These are phyloP conservation scores for Haberlea rhodopensis DNA, from an alignment of 257 asterid genomes.

Conservation along the genomic window DNA sequence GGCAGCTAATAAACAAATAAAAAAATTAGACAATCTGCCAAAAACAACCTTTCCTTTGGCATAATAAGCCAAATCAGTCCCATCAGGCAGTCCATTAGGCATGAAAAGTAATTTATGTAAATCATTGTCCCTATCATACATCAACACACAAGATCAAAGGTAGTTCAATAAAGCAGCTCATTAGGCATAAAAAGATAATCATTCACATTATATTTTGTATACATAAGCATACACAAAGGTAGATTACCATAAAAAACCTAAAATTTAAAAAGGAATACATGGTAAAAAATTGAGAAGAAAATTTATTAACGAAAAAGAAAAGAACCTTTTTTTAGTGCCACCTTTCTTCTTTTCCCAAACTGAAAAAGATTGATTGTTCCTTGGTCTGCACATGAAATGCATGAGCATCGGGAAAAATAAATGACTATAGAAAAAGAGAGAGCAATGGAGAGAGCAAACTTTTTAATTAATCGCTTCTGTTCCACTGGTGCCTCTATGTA, in stretches of 20 bases:
- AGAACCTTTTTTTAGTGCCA: slow-evolving; percentile 78
- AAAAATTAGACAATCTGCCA: slow-evolving; percentile 15
- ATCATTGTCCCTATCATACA: slow-evolving; percentile 81
- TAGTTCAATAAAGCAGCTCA: neutral
- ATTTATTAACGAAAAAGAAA: slow-evolving; percentile 18
- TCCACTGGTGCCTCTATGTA: slow-evolving; percentile 41
- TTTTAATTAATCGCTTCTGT: slow-evolving; percentile 67
- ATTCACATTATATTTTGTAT: neutral
- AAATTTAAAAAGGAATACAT: neutral
- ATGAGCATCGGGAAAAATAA: slow-evolving; percentile 25
- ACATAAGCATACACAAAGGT: too few relatives aligned
- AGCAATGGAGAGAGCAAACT: slow-evolving; percentile 41
- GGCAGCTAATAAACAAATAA: slow-evolving; percentile 11
- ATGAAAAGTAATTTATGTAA: slow-evolving; percentile 81
- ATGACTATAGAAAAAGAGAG: neutral
- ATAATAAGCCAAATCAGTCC: slow-evolving; percentile 90
- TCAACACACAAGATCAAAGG: too few relatives aligned
- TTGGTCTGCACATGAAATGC: slow-evolving; percentile 59
- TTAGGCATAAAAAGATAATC: neutral
- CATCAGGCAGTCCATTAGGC: slow-evolving; percentile 99
- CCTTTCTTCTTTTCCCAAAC: slow-evolving; percentile 57
- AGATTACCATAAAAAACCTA: neutral
- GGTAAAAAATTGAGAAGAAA: neutral
- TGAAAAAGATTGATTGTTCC: slow-evolving; percentile 45
- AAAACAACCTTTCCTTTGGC: slow-evolving; percentile 90